Base-by-base conservation (phyloP, 2,329 filamentous ascomycete species). In the Pezicula rhizophila region DNA sequence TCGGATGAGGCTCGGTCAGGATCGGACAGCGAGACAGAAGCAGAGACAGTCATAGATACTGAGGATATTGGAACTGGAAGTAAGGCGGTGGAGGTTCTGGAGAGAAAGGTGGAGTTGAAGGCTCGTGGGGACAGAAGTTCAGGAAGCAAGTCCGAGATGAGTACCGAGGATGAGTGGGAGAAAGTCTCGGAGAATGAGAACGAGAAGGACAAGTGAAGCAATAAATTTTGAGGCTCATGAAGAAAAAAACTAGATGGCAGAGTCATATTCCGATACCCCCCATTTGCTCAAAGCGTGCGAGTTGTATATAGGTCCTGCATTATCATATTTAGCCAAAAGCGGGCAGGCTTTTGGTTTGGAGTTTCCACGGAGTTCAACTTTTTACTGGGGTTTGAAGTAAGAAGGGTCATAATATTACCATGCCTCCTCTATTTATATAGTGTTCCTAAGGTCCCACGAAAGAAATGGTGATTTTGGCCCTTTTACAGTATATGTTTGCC, bases 141-240 rank as follows among this genome's bases (percentile, higher is more conserved):
- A 42, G 74, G 72, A 34, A 72, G 70, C 20, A 79, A 75, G 65
- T 74, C 72, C 52, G 75, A 77, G 46, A 66, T 72, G n/a, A 92
- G 89, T 68, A 96, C 91, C 4, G 92, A 97, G 70, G 92, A 92
- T 63, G 92, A 97, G 70, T 97, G 92, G 92, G 92, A 96, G 73
- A 95, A 93, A 74, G 86, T 97, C 4, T 89, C 88, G 18, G 86
- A 87, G 66, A 80, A 75, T 50, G 80, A 82, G 72, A 75, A 75
- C 58, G 77, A 79, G 56, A 80, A 80, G 67, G 73, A 74, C 51
- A 78, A 78, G 63, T 77, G 54, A 65, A 47, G 35, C 14, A 39
- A 41, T 14, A 2, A 37, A 42, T 10, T 42, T n/a, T n/a, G 35
- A 15, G n/a, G 35, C 5, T 38, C n/a, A 38, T 38, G 18, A 8